Conservation (phyloP, 345 rosid genomes). For the Euclidium syriacum region DNA sequence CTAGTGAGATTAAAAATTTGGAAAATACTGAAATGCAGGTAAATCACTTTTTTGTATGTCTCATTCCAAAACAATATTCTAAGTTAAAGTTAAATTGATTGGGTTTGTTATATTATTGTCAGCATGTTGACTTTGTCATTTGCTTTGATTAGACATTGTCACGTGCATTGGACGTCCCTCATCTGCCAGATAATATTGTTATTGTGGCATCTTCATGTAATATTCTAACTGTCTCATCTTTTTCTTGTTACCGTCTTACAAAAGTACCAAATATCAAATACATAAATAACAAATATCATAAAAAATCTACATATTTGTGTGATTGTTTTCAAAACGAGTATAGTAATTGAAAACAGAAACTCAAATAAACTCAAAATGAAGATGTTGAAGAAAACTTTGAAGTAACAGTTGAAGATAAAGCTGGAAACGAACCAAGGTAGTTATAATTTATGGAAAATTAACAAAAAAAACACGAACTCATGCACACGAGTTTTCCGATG, state of each 20-base stretch:
- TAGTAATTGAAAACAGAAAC: too few species aligned
- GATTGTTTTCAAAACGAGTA: too few species aligned
- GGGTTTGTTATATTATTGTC: conserved; percentile 15
- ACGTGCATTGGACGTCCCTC: conserved; percentile 20
- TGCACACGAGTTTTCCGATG: too few species aligned
- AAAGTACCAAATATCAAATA: too few species aligned
- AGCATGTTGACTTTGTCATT: conserved; percentile 21
- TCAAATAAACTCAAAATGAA: too few species aligned
- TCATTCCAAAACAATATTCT: neutral
- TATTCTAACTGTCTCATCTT: conserved; percentile 17
- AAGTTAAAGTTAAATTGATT: neutral
- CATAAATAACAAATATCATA: neutral
- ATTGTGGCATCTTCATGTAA: neutral
- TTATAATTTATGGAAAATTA: too few species aligned
- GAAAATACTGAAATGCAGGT: neutral
- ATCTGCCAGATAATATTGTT: conserved; percentile 12
- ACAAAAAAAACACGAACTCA: too few species aligned
- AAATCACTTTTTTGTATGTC: neutral
- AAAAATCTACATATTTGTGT: too few species aligned
- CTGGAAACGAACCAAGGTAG: too few species aligned
- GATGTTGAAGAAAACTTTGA: too few species aligned
- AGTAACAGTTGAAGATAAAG: too few species aligned
- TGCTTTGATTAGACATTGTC: conserved; percentile 2
- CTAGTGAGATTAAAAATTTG: neutral
- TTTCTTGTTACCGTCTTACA: neutral